Evolutionary conservation across 768 basidiomycete genomes (phyloP).

Genomic region (Boletus eberwhitei): DNA sequence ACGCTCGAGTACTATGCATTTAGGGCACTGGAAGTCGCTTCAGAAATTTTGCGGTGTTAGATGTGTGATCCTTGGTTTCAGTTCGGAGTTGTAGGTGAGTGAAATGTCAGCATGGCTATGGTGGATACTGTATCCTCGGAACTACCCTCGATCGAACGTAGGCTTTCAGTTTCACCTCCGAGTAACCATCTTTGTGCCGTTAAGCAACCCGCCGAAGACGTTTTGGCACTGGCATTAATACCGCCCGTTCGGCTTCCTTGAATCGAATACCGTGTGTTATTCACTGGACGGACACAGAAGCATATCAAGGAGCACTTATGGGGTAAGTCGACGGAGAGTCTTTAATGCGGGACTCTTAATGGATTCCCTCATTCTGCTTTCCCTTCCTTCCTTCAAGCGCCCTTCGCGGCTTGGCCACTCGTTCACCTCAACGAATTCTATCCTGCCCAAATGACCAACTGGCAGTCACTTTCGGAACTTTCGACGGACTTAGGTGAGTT

Average conservation of each 20-base stretch:
- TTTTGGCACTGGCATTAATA: background rate
- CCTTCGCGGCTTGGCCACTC: background rate
- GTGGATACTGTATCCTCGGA: background rate
- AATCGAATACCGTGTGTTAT: conserved; percentile 1
- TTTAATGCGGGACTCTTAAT: conserved; percentile 8
- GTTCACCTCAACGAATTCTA: background rate
- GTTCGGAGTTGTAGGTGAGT: background rate
- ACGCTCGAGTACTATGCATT: background rate
- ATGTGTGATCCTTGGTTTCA: background rate
- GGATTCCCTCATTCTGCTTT: background rate
- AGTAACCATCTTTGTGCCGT: conserved; percentile 14
- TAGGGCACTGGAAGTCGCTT: background rate
- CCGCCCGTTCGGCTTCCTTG: conserved; percentile 20
- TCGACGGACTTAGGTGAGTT: conserved; percentile 35
- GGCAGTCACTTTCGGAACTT: conserved; percentile 39
- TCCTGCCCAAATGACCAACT: conserved; percentile 35
- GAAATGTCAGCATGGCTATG: background rate
- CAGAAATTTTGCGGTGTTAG: background rate
- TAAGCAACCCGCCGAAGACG: conserved; percentile 13
- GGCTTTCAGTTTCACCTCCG: conserved; percentile 9
- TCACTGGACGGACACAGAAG: conserved; percentile 15
- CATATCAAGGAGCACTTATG: background rate
- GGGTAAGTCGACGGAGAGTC: conserved; percentile 1
- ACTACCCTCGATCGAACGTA: conserved; percentile 5
- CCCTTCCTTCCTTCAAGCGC: background rate